Conservation (phyloP, 2,329 filamentous ascomycete species). For the Colletotrichum sp. region DNA sequence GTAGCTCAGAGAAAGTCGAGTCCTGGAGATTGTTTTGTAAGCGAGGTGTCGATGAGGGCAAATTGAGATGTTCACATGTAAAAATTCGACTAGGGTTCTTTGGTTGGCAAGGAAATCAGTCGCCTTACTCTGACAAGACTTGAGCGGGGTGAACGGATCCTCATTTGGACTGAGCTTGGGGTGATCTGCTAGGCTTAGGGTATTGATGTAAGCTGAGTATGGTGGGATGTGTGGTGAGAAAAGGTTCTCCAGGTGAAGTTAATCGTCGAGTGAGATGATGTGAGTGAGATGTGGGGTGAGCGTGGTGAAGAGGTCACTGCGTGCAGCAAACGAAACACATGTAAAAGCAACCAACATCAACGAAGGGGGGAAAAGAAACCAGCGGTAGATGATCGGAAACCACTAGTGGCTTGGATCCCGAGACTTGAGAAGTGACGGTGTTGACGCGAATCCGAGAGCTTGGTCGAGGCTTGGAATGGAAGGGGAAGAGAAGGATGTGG, state of each 20-base stretch:
- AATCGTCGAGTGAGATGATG: not conserved
- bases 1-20: not conserved
- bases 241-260: not conserved
- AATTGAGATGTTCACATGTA: not conserved
- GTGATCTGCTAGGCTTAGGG: not conserved
- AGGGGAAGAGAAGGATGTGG: not conserved
- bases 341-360: not conserved
- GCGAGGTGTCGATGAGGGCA: not conserved
- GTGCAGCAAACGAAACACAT: not conserved
- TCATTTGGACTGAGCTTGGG: not conserved
- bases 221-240: not conserved
- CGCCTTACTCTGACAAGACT: not conserved
- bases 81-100: not conserved
- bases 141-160: not conserved
- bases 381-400: not conserved
- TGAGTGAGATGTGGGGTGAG: not conserved
- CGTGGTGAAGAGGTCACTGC: not conserved
- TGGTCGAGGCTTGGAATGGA: not conserved
- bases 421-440: not conserved
- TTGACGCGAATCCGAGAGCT: not conserved
- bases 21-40: not conserved
- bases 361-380: not conserved
- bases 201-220: not conserved
- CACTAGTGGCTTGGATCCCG: not conserved
- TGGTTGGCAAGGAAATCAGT: not conserved